Evolutionary conservation across 805 yeast genomes (phyloP).

Genomic region (Kuraishia cidri): DNA sequence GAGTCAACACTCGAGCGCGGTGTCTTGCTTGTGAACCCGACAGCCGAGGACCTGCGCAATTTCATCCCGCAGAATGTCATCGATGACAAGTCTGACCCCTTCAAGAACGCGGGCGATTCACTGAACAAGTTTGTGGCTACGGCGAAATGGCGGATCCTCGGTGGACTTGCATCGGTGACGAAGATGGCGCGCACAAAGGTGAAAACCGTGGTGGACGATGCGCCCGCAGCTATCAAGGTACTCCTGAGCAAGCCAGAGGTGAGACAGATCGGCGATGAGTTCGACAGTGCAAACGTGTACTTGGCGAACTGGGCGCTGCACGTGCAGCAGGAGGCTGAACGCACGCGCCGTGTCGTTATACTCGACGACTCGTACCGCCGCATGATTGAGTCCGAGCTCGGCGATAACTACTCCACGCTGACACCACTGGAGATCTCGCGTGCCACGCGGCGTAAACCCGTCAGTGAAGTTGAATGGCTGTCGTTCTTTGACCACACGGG

Average conservation of each 20-base stretch:
- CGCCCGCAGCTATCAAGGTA: constrained; percentile 48
- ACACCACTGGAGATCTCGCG: constrained; percentile 51
- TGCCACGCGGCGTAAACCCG: constrained; percentile 58
- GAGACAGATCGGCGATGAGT: constrained; percentile 73
- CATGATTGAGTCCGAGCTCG: constrained; percentile 51
- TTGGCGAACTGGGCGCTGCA: constrained; percentile 96
- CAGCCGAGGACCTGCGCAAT: constrained; percentile 50
- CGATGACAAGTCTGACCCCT: constrained; percentile 17
- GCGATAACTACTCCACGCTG: constrained; percentile 34
- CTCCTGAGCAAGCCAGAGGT: constrained; percentile 75
- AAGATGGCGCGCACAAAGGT: constrained; percentile 56
- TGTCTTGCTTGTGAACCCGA: constrained; percentile 72
- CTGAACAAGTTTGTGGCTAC: constrained; percentile 45
- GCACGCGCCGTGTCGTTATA: constrained; percentile 39
- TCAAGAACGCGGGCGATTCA: constrained; percentile 18
- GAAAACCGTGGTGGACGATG: constrained; percentile 44
- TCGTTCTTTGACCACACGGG: constrained; percentile 79
- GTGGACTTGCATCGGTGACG: constrained; percentile 74
- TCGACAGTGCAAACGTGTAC: constrained; percentile 86
- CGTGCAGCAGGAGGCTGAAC: constrained; percentile 85
- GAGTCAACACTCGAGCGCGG: constrained; percentile 65
- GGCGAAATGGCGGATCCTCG: constrained; percentile 83
- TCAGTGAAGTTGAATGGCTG: constrained; percentile 73
- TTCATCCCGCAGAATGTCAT: constrained; percentile 38
- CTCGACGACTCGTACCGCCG: constrained; percentile 52